Evolutionary conservation across 371 early-diverging fungal species (phyloP).

Genomic region (Mucor mucedo): DNA sequence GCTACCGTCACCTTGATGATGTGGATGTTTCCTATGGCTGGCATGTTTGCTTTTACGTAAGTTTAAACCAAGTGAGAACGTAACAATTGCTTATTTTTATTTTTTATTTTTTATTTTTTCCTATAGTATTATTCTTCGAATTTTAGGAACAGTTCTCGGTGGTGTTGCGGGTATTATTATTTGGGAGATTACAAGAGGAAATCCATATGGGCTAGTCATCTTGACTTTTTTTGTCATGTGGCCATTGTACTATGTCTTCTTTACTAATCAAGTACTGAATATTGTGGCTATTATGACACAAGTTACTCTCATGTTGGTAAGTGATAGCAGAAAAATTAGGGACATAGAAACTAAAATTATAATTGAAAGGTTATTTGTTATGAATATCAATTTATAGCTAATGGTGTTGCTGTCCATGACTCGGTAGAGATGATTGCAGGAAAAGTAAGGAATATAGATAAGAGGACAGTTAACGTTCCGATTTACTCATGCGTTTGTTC

Average conservation of each 20-base stretch:
- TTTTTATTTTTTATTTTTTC: too few species aligned
- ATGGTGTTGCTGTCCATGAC: constrained; percentile 26
- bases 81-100: not conserved
- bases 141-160: constrained; percentile 42
- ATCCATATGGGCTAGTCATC: constrained; percentile 44
- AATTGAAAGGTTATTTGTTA: constrained; percentile 33
- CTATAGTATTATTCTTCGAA: constrained; percentile 34
- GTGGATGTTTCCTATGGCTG: constrained; percentile 48
- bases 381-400: constrained; percentile 33
- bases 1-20: constrained; percentile 45
- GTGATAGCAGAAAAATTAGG: not conserved
- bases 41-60: constrained; percentile 45
- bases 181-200: constrained; percentile 49
- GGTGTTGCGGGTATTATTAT: constrained; percentile 45
- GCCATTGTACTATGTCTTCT: constrained; percentile 37
- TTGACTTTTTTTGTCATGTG: constrained; percentile 33
- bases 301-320: constrained; percentile 37
- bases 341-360: not conserved
- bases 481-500: not conserved
- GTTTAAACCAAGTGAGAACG: not conserved
- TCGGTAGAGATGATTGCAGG: constrained; percentile 47
- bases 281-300: constrained; percentile 37
- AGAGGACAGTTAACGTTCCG: not conserved
- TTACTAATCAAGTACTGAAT: constrained; percentile 28
- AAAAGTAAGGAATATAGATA: constrained; percentile 36